phyloP scores from a whole-genome alignment of 371 early-diverging fungal genomes.

The Umbelopsis sp. region DNA sequence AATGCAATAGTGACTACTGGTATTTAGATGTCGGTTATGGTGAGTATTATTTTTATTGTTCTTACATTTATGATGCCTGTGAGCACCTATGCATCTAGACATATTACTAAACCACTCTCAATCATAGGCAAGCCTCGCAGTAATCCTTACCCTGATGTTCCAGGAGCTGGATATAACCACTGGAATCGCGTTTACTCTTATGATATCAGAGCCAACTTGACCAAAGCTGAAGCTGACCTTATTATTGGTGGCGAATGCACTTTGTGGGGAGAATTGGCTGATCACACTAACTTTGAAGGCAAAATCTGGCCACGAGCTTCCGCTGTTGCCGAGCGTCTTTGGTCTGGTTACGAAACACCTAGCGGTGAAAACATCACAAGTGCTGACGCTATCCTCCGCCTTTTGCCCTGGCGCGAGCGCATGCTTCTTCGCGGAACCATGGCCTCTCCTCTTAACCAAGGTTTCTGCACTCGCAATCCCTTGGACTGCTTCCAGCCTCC shows the following conservation, averaged over 20 bases:
- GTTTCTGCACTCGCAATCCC: conserved; percentile 15
- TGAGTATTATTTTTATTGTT: not conserved
- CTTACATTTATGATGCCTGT: not conserved
- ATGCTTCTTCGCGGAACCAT: conserved; percentile 20
- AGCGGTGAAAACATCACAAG: conserved; percentile 17
- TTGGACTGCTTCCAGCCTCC: conserved; percentile 19
- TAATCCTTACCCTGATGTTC: conserved; percentile 22
- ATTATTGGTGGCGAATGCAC: conserved; percentile 20
- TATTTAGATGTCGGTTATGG: conserved; percentile 53
- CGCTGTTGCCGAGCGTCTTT: conserved; percentile 17
- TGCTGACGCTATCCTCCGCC: conserved; percentile 17
- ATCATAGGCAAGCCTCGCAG: conserved; percentile 15
- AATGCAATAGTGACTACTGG: conserved; percentile 23
- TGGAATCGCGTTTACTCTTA: conserved; percentile 82
- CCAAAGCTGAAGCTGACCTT: conserved; percentile 7
- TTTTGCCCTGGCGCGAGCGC: conserved; percentile 13
- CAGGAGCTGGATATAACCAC: conserved; percentile 18
- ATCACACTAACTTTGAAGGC: conserved; percentile 18
- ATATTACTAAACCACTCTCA: no score
- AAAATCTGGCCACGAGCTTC: conserved; percentile 18
- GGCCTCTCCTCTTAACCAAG: conserved; percentile 20
- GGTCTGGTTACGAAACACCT: conserved; percentile 16
- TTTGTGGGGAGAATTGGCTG: conserved; percentile 28
- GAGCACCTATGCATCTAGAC: no score
- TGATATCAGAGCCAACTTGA: conserved; percentile 48